Conservation (phyloP, 768 basidiomycete species). For the Lyophyllum decastes region DNA sequence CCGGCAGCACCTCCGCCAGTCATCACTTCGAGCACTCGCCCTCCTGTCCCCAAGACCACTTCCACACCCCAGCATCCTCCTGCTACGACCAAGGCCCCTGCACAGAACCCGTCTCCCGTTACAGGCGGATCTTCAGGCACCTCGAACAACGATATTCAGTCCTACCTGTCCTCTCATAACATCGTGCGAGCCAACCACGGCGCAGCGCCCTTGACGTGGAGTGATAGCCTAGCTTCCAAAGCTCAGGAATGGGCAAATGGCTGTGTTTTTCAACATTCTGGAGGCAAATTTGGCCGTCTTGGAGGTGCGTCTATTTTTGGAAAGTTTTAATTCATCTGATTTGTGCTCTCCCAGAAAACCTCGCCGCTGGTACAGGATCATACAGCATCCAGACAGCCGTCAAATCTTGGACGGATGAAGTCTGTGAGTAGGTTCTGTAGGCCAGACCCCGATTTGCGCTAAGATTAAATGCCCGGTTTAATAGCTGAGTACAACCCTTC, state of each 20-base stretch:
- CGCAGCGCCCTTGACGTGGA: constrained; percentile 67
- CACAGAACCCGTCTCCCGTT: constrained; percentile 12
- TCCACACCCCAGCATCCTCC: constrained; percentile 15
- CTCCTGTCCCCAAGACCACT: constrained; percentile 13
- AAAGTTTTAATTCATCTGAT: background rate
- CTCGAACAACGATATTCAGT: constrained; percentile 47
- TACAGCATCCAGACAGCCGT: constrained; percentile 54
- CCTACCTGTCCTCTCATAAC: constrained; percentile 67
- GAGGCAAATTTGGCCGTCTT: constrained; percentile 60
- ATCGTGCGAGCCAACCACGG: constrained; percentile 61
- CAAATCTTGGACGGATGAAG: constrained; percentile 68
- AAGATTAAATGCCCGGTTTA: background rate
- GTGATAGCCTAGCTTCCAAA: constrained; percentile 52
- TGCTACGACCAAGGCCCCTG: constrained; percentile 16
- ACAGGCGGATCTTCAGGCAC: constrained; percentile 17
- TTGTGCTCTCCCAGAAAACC: constrained; percentile 52
- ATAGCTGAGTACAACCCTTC: constrained; percentile 56
- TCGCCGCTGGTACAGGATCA: constrained; percentile 70
- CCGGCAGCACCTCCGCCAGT: constrained; percentile 16
- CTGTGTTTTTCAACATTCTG: constrained; percentile 72
- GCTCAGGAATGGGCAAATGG: constrained; percentile 71
- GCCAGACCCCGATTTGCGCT: background rate
- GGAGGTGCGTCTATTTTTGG: constrained; percentile 47
- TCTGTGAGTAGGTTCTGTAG: constrained; percentile 42
- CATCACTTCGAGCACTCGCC: constrained; percentile 15